phyloP scores from a whole-genome alignment of 305 asterid genomes.

The Fraxinus sp. region DNA sequence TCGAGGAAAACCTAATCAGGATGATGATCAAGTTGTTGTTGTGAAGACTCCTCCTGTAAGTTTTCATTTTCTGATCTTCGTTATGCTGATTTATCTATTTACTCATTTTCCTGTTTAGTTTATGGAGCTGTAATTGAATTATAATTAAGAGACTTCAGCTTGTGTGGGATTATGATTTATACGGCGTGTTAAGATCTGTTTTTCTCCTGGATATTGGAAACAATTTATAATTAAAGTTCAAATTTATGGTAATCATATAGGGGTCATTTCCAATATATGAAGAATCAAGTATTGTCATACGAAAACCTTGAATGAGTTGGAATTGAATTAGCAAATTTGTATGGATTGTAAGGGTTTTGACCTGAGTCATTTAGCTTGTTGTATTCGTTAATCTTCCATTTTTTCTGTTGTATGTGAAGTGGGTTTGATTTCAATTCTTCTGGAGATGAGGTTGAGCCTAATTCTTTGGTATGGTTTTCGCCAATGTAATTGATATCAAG shows the following conservation, averaged over 20 bases:
- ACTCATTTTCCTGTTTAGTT: not conserved
- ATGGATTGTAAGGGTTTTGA: constrained; percentile 1
- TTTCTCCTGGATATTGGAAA: not conserved
- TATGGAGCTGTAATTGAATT: constrained; percentile 7
- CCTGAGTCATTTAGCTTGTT: constrained; percentile 14
- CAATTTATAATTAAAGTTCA: constrained; percentile 4
- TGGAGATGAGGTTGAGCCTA: not conserved
- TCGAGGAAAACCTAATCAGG: constrained; percentile 33
- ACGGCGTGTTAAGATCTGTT: no score
- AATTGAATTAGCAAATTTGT: not conserved
- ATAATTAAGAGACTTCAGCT: constrained; percentile 3
- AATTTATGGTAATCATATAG: constrained; percentile 7
- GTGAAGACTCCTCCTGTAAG: constrained; percentile 73
- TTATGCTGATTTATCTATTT: constrained; percentile 5
- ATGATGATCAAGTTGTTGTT: constrained; percentile 51
- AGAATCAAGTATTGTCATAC: constrained; percentile 17
- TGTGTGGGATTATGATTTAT: not conserved
- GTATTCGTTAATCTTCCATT: not conserved
- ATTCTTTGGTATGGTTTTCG: constrained; percentile 1
- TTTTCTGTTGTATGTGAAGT: constrained; percentile 24
- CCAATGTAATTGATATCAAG: not conserved
- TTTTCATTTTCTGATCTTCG: not conserved
- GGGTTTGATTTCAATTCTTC: constrained; percentile 2
- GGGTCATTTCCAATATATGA: constrained; percentile 1
- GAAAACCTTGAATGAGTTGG: not conserved